These are phyloP conservation scores for Rhexocercosporidium sp. DNA, from an alignment of 2,329 filamentous ascomycete species.

Conservation along the genomic window DNA sequence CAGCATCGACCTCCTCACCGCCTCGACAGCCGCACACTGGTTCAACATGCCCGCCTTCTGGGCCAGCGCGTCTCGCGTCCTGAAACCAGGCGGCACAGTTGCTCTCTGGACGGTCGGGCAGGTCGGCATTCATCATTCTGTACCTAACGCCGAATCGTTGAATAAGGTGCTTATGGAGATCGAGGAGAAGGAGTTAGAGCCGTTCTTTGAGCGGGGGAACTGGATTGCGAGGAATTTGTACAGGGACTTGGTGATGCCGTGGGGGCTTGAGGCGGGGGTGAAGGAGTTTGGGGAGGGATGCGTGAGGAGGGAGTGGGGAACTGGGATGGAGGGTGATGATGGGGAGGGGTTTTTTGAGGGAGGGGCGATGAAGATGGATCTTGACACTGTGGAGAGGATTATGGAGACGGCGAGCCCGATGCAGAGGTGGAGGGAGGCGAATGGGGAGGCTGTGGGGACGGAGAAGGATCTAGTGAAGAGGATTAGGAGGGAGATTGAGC, in stretches of 20 bases:
- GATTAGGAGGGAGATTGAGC: slow-evolving; percentile 33
- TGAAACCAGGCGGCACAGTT: slow-evolving; percentile 53
- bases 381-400: slow-evolving; percentile 33
- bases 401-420: slow-evolving; percentile 45
- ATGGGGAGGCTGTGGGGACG: slow-evolving; percentile 43
- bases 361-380: slow-evolving; percentile 14
- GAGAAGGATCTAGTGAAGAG: slow-evolving; percentile 43
- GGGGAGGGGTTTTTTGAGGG: slow-evolving; percentile 16
- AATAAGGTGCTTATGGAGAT: slow-evolving; percentile 45
- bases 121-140: slow-evolving; percentile 35
- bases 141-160: slow-evolving; percentile 45
- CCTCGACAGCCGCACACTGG: slow-evolving; percentile 49
- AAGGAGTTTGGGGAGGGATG: slow-evolving; percentile 40
- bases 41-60: slow-evolving; percentile 54
- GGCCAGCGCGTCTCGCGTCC: slow-evolving; percentile 45
- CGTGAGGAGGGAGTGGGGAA: slow-evolving; percentile 19
- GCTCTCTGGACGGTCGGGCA: slow-evolving; percentile 48
- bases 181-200: slow-evolving; percentile 43
- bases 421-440: slow-evolving; percentile 45
- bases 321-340: slow-evolving; percentile 12
- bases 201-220: slow-evolving; percentile 47
- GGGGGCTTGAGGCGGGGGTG: slow-evolving; percentile 42
- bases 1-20: slow-evolving; percentile 35
- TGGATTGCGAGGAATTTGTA: slow-evolving; percentile 46
- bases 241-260: slow-evolving; percentile 48